Evolutionary conservation across 768 basidiomycete species (phyloP).

Genomic region (Leccinum variicolor): DNA sequence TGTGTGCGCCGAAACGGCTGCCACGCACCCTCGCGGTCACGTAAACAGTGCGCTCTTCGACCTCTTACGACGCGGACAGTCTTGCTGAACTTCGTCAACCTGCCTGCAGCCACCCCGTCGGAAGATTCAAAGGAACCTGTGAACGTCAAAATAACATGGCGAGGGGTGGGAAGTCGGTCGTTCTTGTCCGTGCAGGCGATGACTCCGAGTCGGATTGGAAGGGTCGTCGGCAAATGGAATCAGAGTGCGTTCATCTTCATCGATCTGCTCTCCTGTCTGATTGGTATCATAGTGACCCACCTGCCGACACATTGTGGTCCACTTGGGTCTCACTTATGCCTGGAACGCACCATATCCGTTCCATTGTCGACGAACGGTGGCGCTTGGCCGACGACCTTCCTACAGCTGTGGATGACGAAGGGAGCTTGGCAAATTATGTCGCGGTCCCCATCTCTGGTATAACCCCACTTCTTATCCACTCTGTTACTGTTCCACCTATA

Average conservation of each 20-base stretch:
- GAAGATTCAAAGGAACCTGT: conserved; percentile 32
- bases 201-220: conserved; percentile 69
- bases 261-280: conserved; percentile 14
- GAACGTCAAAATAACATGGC: conserved; percentile 59
- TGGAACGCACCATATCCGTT: conserved; percentile 92
- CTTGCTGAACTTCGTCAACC: conserved; percentile 22
- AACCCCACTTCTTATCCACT: conserved; percentile 31
- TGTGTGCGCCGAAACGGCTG: too few species aligned
- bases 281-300: conserved; percentile 23
- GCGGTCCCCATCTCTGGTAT: conserved; percentile 40
- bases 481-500: conserved; percentile 32
- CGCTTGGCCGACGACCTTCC: conserved; percentile 76
- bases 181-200: conserved; percentile 71
- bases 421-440: conserved; percentile 92
- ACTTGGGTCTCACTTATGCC: conserved; percentile 60
- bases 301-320: conserved; percentile 35
- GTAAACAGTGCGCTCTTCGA: too few species aligned
- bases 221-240: conserved; percentile 60
- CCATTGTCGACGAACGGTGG: conserved; percentile 90
- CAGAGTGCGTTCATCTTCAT: conserved; percentile 46
- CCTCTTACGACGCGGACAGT: background rate
- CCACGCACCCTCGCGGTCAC: too few species aligned
- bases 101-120: conserved; percentile 16
- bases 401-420: conserved; percentile 90
- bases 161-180: conserved; percentile 60